phyloP scores from a whole-genome alignment of 2,329 filamentous ascomycete species.

The Allantophomopsis cytisporea region DNA sequence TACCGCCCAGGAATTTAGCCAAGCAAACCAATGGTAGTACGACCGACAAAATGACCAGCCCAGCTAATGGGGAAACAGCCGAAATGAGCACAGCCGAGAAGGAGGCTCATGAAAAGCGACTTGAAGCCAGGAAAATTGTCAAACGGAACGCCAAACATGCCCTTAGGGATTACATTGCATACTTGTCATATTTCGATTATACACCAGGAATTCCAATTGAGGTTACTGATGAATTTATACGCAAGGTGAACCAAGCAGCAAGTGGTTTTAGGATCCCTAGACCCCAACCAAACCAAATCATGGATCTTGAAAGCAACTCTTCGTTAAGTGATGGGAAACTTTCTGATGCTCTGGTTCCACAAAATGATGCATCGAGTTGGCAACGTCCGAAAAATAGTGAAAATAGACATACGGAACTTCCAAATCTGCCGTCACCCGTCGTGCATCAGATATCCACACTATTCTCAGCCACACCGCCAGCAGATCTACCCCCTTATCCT shows the following conservation, averaged over 20 bases:
- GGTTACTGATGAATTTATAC: conserved; percentile 31
- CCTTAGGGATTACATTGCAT: conserved; percentile 59
- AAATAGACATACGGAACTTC: conserved; percentile 17
- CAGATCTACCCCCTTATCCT: conserved; percentile 56
- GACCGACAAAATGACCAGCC: conserved; percentile 10
- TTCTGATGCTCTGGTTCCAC: conserved; percentile 29
- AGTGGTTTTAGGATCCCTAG: conserved; percentile 29
- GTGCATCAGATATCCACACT: conserved; percentile 44
- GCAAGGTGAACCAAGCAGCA: conserved; percentile 42
- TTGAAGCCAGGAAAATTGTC: conserved; percentile 54
- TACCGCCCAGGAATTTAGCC: conserved; percentile 20
- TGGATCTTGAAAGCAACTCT: conserved; percentile 16
- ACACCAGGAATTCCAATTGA: conserved; percentile 35
- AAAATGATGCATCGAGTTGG: conserved; percentile 17
- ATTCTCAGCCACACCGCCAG: conserved; percentile 55
- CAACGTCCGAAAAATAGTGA: conserved; percentile 14
- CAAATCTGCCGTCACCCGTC: conserved; percentile 32
- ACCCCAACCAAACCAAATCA: conserved; percentile 12
- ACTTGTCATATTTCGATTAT: conserved; percentile 65
- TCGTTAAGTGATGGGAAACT: conserved; percentile 17
- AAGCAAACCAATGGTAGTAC: conserved; percentile 10
- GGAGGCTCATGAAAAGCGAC: conserved; percentile 26
- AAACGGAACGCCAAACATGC: conserved; percentile 65
- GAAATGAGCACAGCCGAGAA: conserved; percentile 28
- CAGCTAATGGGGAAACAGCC: conserved; percentile 4